phyloP scores from a whole-genome alignment of 768 basidiomycete species.

The Hydnum rufescens region DNA sequence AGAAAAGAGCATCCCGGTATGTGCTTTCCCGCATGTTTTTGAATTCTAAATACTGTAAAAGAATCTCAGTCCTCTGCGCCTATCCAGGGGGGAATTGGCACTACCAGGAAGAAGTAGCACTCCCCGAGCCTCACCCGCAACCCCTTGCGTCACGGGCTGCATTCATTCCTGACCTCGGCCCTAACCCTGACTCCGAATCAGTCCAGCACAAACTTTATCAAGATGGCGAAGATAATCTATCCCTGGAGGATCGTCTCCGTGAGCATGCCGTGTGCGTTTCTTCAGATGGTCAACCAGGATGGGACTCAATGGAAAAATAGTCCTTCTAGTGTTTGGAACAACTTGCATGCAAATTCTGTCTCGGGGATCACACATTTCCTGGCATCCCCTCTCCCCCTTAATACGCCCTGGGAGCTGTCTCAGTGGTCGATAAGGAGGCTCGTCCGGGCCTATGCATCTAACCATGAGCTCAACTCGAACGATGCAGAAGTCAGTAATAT shows the following conservation, averaged over 20 bases:
- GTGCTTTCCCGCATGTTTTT: neutral
- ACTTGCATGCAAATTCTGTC: slow-evolving; percentile 23
- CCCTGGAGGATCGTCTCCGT: too few species aligned
- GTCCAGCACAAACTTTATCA: too few species aligned
- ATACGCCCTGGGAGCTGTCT: slow-evolving; percentile 10
- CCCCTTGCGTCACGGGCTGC: too few species aligned
- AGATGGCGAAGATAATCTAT: too few species aligned
- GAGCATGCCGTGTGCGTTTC: neutral
- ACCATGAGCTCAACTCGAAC: slow-evolving; percentile 24
- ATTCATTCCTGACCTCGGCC: too few species aligned
- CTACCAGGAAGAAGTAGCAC: neutral
- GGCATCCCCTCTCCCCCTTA: slow-evolving; percentile 18
- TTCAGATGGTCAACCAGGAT: neutral
- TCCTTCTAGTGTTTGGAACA: slow-evolving; percentile 8
- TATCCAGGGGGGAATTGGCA: neutral
- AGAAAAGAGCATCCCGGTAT: neutral
- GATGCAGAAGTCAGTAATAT: slow-evolving; percentile 21
- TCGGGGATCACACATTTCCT: slow-evolving; percentile 22
- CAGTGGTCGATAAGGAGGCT: slow-evolving; percentile 21
- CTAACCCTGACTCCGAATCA: too few species aligned
- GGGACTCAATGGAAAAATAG: neutral
- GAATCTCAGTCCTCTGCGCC: neutral
- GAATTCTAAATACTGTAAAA: neutral
- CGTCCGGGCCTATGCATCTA: slow-evolving; percentile 25
- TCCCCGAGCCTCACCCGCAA: neutral